phyloP scores from a whole-genome alignment of 805 yeast genomes.

The Cyberlindnera veronae region DNA sequence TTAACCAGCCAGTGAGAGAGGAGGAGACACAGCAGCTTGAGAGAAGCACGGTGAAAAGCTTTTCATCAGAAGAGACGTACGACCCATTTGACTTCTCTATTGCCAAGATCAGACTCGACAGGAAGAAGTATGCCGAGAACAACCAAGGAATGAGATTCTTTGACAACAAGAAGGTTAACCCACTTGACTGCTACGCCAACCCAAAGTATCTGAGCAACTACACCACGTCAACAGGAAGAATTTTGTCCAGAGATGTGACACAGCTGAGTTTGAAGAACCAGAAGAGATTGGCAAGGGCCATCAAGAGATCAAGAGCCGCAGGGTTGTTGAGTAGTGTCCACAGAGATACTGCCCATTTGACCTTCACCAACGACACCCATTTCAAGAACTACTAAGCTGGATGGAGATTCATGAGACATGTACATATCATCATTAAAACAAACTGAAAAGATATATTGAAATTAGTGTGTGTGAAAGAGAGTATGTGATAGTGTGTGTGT shows the following conservation, averaged over 20 bases:
- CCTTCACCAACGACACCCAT: slow-evolving; percentile 11
- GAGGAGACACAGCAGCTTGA: slow-evolving; percentile 5
- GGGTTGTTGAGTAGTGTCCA: slow-evolving; percentile 80
- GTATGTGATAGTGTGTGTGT: neutral
- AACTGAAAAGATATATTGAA: too few species aligned
- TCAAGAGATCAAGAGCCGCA: slow-evolving; percentile 74
- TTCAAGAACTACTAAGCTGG: slow-evolving; percentile 1
- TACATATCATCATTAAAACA: slow-evolving; percentile 4
- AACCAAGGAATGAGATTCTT: slow-evolving; percentile 30
- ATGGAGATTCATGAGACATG: slow-evolving; percentile 4
- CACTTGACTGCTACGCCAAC: slow-evolving; percentile 65
- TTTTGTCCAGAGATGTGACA: slow-evolving; percentile 66
- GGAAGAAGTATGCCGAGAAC: slow-evolving; percentile 28
- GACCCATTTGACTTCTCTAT: slow-evolving; percentile 81
- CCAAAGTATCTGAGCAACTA: slow-evolving; percentile 67
- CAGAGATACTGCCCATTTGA: slow-evolving; percentile 40
- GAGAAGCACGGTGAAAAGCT: slow-evolving; percentile 39
- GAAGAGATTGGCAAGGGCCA: slow-evolving; percentile 66
- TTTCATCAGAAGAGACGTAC: slow-evolving; percentile 53
- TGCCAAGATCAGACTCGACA: slow-evolving; percentile 51
- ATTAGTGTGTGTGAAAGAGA: too few species aligned
- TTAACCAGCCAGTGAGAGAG: neutral
- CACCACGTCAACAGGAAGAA: slow-evolving; percentile 69
- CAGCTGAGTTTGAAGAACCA: slow-evolving; percentile 69
- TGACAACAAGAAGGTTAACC: slow-evolving; percentile 54